These are phyloP conservation scores for Coffea eugenioides DNA, from an alignment of 257 asterid species.

Conservation along the genomic window DNA sequence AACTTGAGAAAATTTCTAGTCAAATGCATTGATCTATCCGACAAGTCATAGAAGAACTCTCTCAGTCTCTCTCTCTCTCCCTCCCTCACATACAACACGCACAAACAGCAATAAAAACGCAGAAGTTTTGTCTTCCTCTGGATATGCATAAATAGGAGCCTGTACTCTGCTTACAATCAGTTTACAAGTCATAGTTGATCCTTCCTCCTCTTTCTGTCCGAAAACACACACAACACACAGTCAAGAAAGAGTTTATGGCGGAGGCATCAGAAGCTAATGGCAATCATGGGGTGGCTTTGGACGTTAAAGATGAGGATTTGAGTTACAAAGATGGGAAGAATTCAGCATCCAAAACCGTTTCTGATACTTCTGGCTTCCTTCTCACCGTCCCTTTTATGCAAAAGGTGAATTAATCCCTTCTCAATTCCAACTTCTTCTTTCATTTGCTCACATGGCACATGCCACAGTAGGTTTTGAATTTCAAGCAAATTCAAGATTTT, in stretches of 20 bases:
- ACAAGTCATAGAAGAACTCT: conserved; percentile 11
- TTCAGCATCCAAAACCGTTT: conserved; percentile 11
- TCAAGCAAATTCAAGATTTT: neutral
- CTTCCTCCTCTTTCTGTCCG: neutral
- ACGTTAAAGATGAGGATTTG: conserved; percentile 48
- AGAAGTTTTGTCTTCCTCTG: neutral
- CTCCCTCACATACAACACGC: neutral
- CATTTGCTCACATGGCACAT: neutral
- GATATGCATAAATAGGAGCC: conserved; percentile 12
- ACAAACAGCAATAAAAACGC: neutral
- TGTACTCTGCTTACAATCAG: neutral
- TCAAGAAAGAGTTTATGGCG: conserved; percentile 30
- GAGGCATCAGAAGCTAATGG: conserved; percentile 50
- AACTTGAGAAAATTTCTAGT: conserved; percentile 20
- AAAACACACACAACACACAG: neutral
- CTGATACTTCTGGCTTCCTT: conserved; percentile 28
- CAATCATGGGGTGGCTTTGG: conserved; percentile 39
- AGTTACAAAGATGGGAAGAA: conserved; percentile 8
- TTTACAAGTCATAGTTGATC: neutral
- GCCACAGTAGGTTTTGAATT: too few species aligned
- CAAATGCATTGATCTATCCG: conserved; percentile 37
- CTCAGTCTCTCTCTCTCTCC: neutral
- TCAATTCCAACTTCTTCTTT: neutral
- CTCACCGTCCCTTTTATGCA: conserved; percentile 62
- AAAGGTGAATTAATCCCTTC: conserved; percentile 40